Conservation (phyloP, 2,329 filamentous ascomycete species). For the Phialophora tarda region DNA sequence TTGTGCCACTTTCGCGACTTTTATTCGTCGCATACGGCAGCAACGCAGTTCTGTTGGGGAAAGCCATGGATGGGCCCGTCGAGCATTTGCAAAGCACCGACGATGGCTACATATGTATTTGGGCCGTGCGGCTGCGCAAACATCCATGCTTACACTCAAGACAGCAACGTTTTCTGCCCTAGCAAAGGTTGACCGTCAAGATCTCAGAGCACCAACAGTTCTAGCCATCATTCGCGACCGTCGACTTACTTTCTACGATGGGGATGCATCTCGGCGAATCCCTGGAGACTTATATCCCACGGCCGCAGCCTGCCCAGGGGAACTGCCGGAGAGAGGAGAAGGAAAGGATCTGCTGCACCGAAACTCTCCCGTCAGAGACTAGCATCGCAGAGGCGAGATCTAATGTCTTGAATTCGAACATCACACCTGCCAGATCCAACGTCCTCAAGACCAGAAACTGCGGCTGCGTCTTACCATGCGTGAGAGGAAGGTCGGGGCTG, state of each 20-base stretch:
- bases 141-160: background rate
- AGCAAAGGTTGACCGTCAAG: background rate
- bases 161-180: background rate
- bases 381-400: background rate
- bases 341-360: background rate
- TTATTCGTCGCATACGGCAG: background rate
- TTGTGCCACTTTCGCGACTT: background rate
- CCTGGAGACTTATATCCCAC: background rate
- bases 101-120: background rate
- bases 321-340: background rate
- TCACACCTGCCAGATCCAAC: background rate
- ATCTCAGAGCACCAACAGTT: background rate
- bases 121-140: background rate
- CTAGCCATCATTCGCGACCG: background rate
- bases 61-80: background rate
- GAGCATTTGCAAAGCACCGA: background rate
- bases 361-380: background rate
- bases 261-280: background rate
- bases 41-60: background rate
- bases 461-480: conserved; percentile 31
- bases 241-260: background rate
- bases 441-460: conserved; percentile 31
- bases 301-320: too few species aligned
- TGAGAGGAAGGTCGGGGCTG: conserved; percentile 24
- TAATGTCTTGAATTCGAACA: background rate